Conservation (phyloP, 2,329 filamentous ascomycete species). For the Gyromitra esculenta region DNA sequence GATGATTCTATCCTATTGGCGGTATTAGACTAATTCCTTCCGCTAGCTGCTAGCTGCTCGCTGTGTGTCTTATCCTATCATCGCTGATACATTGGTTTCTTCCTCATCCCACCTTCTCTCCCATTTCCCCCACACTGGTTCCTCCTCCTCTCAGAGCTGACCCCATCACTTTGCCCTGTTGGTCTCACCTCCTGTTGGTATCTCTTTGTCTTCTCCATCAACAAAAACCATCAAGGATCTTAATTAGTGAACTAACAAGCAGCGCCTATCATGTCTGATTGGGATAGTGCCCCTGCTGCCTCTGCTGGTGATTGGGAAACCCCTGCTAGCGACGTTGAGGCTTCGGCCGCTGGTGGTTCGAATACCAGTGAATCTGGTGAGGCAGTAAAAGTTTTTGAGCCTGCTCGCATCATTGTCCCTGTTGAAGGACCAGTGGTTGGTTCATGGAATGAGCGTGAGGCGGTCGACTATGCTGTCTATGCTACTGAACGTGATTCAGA, state of each 20-base stretch:
- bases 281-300: conserved; percentile 19
- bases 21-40: background rate
- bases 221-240: background rate
- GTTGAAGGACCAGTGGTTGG: conserved; percentile 49
- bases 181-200: conserved; percentile 4
- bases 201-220: conserved; percentile 3
- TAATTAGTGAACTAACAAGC: background rate
- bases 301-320: conserved; percentile 10
- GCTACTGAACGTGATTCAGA: conserved; percentile 47
- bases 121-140: background rate
- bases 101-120: conserved; percentile 4
- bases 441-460: conserved; percentile 49
- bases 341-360: conserved; percentile 16
- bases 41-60: no score
- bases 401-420: conserved; percentile 39
- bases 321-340: conserved; percentile 3
- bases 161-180: background rate
- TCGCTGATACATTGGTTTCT: background rate
- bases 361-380: conserved; percentile 18
- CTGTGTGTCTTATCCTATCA: background rate
- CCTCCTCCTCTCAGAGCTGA: background rate
- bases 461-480: conserved; percentile 51
- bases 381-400: conserved; percentile 27
- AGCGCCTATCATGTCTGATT: conserved; percentile 34
- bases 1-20: background rate